phyloP scores from a whole-genome alignment of 2,329 filamentous ascomycete genomes.

The Colletotrichum melonis region DNA sequence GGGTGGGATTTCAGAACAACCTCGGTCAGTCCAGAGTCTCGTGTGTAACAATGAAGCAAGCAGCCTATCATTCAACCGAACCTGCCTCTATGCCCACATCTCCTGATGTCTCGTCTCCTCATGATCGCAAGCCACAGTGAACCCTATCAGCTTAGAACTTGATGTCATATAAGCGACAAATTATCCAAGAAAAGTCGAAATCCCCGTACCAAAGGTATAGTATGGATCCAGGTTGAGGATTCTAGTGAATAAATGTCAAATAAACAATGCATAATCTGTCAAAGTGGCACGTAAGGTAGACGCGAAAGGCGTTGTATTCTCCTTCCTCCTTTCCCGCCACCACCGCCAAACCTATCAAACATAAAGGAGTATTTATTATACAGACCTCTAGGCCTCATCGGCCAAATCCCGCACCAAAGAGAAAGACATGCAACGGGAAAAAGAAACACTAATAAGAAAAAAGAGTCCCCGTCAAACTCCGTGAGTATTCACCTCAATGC shows the following conservation, averaged over 20 bases:
- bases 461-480: conserved; percentile 34
- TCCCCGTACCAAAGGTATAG: no score
- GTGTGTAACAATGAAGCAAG: neutral
- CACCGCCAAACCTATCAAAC: neutral
- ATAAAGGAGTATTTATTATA: conserved; percentile 36
- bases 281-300: conserved; percentile 21
- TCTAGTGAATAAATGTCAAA: neutral
- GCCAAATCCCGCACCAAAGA: conserved; percentile 2
- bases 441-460: conserved; percentile 24
- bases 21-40: neutral
- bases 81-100: no score
- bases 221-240: neutral
- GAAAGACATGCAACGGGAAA: conserved; percentile 15
- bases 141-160: neutral
- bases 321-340: neutral
- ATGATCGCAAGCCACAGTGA: neutral
- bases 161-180: neutral
- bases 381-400: conserved; percentile 24
- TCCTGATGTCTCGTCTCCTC: neutral
- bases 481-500: conserved; percentile 33
- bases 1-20: neutral
- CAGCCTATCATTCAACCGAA: neutral
- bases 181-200: no score
- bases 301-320: neutral
- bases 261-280: conserved; percentile 30